A percentile compares a stretch with the other conserved stretches of the same genome.
These are phyloP conservation scores for Coffea humblotiana DNA, from an alignment of 305 asterid species.

Conservation along the genomic window DNA sequence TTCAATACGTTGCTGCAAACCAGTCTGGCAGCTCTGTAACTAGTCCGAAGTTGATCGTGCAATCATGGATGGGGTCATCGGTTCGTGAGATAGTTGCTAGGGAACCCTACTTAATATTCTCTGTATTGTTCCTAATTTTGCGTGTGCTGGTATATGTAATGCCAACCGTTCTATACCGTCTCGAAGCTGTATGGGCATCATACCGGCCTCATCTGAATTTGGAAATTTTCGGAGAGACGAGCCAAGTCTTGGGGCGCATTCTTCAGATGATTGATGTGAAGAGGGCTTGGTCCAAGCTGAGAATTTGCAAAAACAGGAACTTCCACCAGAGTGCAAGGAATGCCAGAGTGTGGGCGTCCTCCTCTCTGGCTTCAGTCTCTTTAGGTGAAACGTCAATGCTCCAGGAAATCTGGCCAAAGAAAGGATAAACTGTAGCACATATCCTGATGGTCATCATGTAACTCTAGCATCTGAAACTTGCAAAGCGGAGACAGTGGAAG, in stretches of 20 bases:
- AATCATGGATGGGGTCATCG: conserved; percentile 40
- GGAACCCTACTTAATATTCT: conserved; percentile 59
- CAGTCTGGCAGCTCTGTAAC: conserved; percentile 16
- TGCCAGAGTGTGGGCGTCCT: conserved; percentile 88
- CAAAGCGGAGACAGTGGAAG: not conserved
- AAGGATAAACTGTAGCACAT: conserved; percentile 4
- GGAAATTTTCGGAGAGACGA: conserved; percentile 63
- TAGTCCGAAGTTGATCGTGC: conserved; percentile 14
- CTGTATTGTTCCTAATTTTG: conserved; percentile 41
- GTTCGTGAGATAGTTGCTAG: conserved; percentile 36
- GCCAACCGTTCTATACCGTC: conserved; percentile 42
- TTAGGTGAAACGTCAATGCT: conserved; percentile 55
- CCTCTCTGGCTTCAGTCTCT: conserved; percentile 78
- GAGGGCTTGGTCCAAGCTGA: conserved; percentile 63
- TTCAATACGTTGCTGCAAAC: conserved; percentile 22
- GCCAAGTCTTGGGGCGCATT: conserved; percentile 55
- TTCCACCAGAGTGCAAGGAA: conserved; percentile 65
- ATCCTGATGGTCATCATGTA: not conserved
- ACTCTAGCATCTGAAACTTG: not conserved
- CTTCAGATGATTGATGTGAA: conserved; percentile 57
- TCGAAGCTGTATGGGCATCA: conserved; percentile 52
- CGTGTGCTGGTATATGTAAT: conserved; percentile 40
- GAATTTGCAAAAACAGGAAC: conserved; percentile 55
- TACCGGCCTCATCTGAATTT: conserved; percentile 54
- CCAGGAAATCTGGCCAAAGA: not conserved